phyloP scores from a whole-genome alignment of 1,284 basidiomycete genomes.

The Ganoderma lucidum region DNA sequence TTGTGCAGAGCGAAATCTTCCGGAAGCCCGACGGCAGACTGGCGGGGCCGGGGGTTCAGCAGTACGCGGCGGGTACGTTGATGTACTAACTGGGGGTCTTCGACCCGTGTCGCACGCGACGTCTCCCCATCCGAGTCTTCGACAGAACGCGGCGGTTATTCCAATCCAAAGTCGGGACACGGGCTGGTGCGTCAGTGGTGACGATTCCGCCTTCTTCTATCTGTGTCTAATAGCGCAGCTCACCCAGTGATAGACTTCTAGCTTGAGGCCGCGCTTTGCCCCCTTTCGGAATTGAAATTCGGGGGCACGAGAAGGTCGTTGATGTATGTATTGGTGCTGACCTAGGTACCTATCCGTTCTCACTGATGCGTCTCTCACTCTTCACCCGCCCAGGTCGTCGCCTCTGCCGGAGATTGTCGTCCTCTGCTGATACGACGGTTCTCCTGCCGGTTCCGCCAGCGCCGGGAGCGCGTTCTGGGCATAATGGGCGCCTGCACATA shows the following conservation, averaged over 20 bases:
- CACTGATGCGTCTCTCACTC: background rate
- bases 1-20: background rate
- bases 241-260: background rate
- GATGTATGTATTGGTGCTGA: background rate
- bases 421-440: background rate
- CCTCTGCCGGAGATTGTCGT: background rate
- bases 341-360: background rate
- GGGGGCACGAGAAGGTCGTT: background rate
- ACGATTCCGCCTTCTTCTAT: background rate
- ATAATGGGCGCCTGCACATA: background rate
- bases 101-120: background rate
- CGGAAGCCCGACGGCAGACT: background rate
- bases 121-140: background rate
- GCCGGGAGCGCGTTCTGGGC: background rate
- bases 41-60: background rate
- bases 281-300: background rate
- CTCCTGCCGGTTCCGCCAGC: background rate
- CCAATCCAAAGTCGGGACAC: background rate
- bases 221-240: background rate
- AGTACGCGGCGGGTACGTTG: background rate
- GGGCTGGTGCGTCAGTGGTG: background rate
- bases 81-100: background rate
- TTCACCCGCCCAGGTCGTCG: constrained; percentile 1
- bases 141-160: background rate
- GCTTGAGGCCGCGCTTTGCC: background rate